phyloP scores from a whole-genome alignment of 2,329 filamentous ascomycete species.

The Colletotrichum sp. region DNA sequence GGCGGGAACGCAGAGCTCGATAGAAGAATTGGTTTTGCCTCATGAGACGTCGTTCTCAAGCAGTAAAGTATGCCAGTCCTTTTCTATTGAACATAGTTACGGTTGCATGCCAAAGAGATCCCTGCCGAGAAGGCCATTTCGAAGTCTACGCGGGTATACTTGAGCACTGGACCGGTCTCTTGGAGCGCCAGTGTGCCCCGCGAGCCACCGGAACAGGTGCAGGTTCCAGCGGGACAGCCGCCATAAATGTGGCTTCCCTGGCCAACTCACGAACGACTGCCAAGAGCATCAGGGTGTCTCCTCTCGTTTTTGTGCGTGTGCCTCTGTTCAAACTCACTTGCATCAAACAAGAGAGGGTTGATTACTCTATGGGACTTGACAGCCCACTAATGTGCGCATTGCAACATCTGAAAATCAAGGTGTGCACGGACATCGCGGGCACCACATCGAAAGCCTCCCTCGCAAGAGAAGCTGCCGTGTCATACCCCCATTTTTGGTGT shows the following conservation, averaged over 20 bases:
- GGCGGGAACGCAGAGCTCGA: background rate
- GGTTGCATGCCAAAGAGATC: background rate
- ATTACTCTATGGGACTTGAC: background rate
- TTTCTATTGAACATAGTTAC: background rate
- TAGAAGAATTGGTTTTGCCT: background rate
- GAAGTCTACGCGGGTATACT: background rate
- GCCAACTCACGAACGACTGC: background rate
- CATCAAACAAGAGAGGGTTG: background rate
- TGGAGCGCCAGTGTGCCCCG: background rate
- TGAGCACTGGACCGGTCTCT: background rate
- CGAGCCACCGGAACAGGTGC: background rate
- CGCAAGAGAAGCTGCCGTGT: background rate
- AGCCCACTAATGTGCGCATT: background rate
- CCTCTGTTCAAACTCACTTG: background rate
- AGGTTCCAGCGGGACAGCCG: background rate
- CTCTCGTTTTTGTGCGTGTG: background rate
- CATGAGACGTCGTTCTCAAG: background rate
- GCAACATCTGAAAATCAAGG: background rate
- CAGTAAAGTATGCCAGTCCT: background rate
- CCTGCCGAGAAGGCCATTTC: background rate
- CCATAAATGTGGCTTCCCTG: background rate
- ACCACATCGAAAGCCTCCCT: background rate
- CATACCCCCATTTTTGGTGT: no score
- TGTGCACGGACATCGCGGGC: background rate
- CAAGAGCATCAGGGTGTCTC: background rate